Percentiles rank a stretch among this genome's conserved stretches.
phyloP scores from a whole-genome alignment of 1,284 basidiomycete species.

The Malassezia furfur region DNA sequence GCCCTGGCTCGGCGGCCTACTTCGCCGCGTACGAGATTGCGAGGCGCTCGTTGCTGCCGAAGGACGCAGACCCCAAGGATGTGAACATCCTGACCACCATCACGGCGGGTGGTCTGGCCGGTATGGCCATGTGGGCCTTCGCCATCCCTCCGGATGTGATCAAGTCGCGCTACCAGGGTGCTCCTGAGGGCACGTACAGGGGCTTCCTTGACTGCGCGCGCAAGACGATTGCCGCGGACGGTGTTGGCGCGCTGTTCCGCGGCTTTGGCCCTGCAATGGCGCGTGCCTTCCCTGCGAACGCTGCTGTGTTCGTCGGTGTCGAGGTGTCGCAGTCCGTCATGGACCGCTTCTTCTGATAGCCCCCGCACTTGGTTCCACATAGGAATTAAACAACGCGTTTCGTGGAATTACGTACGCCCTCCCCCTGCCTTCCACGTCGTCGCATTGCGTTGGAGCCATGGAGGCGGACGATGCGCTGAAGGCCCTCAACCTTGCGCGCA shows the following conservation, averaged over 20 bases:
- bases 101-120: slow-evolving; percentile 83
- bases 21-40: slow-evolving; percentile 94
- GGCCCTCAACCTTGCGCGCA: slow-evolving; percentile 39
- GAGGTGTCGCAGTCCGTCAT: slow-evolving; percentile 58
- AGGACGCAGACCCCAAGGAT: slow-evolving; percentile 62
- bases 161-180: slow-evolving; percentile 94
- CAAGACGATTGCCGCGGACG: slow-evolving; percentile 86
- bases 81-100: slow-evolving; percentile 81
- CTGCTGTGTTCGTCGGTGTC: slow-evolving; percentile 84
- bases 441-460: slow-evolving; percentile 14
- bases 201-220: slow-evolving; percentile 85
- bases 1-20: slow-evolving; percentile 92
- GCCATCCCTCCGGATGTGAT: slow-evolving; percentile 50
- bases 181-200: slow-evolving; percentile 86
- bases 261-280: slow-evolving; percentile 89
- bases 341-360: slow-evolving; percentile 55
- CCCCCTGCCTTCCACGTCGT: slow-evolving; percentile 8
- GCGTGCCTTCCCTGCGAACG: slow-evolving; percentile 67
- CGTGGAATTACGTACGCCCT: background rate
- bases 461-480: slow-evolving; percentile 40
- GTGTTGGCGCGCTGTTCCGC: slow-evolving; percentile 81
- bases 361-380: background rate
- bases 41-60: slow-evolving; percentile 72
- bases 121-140: slow-evolving; percentile 69
- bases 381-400: background rate